Conservation (phyloP, 106 monocot genomes). For the Cymbidium sinense region DNA sequence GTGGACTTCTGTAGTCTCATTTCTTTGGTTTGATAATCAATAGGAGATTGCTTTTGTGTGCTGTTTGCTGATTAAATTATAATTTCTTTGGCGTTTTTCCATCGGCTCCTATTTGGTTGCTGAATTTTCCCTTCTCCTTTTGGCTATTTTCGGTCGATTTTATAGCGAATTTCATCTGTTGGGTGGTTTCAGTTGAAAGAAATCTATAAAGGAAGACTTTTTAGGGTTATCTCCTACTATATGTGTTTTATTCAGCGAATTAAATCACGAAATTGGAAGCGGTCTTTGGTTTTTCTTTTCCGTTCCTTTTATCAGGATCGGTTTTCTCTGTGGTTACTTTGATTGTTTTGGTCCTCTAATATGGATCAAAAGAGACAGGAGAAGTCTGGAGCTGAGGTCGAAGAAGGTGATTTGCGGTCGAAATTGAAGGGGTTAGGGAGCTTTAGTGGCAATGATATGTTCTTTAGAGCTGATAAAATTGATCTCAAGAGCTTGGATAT, state of each 20-base stretch:
- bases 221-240: too few relatives aligned
- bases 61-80: not conserved
- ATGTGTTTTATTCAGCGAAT: too few relatives aligned
- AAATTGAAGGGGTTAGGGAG: conserved; percentile 50
- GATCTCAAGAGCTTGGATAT: conserved; percentile 81
- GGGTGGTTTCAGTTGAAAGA: too few relatives aligned
- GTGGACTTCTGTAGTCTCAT: not conserved
- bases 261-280: too few relatives aligned
- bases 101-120: not conserved
- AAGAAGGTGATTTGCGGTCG: conserved; percentile 15
- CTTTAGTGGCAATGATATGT: conserved; percentile 51
- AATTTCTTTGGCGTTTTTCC: not conserved
- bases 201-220: too few relatives aligned
- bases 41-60: not conserved
- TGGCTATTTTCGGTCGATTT: not conserved
- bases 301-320: not conserved
- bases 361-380: not conserved
- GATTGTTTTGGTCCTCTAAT: not conserved
- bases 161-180: too few relatives aligned
- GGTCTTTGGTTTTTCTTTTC: not conserved
- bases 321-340: not conserved
- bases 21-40: not conserved
- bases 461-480: conserved; percentile 75
- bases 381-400: not conserved
- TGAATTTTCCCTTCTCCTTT: not conserved